phyloP scores from a whole-genome alignment of 1,139 yeast species.

The Yamadazyma buinensis region DNA sequence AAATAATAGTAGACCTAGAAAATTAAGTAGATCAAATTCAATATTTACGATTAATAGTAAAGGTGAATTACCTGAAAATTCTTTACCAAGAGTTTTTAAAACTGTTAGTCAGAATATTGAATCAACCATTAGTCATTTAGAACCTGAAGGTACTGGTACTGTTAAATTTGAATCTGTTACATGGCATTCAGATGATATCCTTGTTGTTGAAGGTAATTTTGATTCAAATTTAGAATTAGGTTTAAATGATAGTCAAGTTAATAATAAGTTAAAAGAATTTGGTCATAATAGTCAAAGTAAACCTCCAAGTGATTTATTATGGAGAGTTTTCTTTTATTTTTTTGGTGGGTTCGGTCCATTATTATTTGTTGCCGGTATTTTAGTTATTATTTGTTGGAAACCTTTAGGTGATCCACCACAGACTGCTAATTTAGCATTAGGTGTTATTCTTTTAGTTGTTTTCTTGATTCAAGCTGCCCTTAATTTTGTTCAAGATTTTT shows the following conservation, averaged over 20 bases:
- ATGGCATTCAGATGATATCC: constrained; percentile 23
- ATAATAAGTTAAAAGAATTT: constrained; percentile 16
- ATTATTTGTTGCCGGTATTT: constrained; percentile 42
- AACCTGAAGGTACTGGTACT: constrained; percentile 6
- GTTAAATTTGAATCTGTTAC: constrained; percentile 10
- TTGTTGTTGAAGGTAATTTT: constrained; percentile 21
- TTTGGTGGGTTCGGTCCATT: constrained; percentile 52
- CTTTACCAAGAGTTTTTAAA: constrained; percentile 33
- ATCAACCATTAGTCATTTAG: constrained; percentile 12
- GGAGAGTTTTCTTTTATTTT: constrained; percentile 33
- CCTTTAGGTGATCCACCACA: constrained; percentile 52
- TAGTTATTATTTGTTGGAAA: constrained; percentile 46
- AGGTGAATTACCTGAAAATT: constrained; percentile 22
- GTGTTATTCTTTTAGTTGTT: constrained; percentile 40
- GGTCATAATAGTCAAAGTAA: constrained; percentile 40
- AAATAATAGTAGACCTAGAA: background rate
- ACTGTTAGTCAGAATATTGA: constrained; percentile 37
- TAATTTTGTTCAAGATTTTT: constrained; percentile 49
- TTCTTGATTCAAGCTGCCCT: constrained; percentile 46
- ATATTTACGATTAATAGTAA: constrained; percentile 8
- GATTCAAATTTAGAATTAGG: constrained; percentile 17
- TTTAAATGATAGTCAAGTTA: constrained; percentile 14
- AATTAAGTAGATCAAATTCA: background rate
- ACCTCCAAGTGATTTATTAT: constrained; percentile 30
- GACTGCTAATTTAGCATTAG: constrained; percentile 43